These are phyloP conservation scores for Adenanthera pavonina DNA, from an alignment of 306 rosid genomes.

Conservation along the genomic window DNA sequence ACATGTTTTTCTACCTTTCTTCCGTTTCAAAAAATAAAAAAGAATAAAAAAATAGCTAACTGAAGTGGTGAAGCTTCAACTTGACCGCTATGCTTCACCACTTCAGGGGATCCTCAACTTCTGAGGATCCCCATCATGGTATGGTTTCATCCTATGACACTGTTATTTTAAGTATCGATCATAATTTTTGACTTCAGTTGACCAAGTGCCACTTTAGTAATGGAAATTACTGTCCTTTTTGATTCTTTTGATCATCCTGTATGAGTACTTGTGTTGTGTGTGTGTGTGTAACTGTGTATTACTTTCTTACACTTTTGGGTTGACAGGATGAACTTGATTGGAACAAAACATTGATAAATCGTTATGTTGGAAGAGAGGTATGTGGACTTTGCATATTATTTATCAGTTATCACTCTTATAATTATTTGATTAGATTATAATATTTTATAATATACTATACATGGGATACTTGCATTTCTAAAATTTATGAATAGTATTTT, in stretches of 20 bases:
- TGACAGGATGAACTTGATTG: constrained; percentile 89
- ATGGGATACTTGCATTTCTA: constrained; percentile 22
- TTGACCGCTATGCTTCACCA: too few species aligned
- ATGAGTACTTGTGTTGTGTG: neutral
- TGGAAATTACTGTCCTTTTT: neutral
- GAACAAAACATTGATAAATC: constrained; percentile 76
- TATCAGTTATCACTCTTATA: neutral
- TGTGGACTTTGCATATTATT: constrained; percentile 21
- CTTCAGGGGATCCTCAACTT: neutral
- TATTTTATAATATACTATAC: neutral
- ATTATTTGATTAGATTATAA: constrained; percentile 16
- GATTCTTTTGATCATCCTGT: constrained; percentile 19
- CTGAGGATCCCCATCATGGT: neutral
- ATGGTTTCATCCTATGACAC: neutral
- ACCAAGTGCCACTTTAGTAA: neutral
- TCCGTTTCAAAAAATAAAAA: too few species aligned
- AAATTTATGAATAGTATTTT: constrained; percentile 4
- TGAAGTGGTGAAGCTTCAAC: neutral
- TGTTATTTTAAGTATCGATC: neutral
- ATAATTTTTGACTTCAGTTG: neutral
- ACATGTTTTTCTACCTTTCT: too few species aligned
- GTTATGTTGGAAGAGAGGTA: constrained; percentile 89
- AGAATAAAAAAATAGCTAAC: neutral
- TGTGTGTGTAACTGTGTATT: neutral
- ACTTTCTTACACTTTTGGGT: constrained; percentile 30